Base-by-base conservation (phyloP, 176 grass and related monocot species). In the Musa troglodytarum region DNA sequence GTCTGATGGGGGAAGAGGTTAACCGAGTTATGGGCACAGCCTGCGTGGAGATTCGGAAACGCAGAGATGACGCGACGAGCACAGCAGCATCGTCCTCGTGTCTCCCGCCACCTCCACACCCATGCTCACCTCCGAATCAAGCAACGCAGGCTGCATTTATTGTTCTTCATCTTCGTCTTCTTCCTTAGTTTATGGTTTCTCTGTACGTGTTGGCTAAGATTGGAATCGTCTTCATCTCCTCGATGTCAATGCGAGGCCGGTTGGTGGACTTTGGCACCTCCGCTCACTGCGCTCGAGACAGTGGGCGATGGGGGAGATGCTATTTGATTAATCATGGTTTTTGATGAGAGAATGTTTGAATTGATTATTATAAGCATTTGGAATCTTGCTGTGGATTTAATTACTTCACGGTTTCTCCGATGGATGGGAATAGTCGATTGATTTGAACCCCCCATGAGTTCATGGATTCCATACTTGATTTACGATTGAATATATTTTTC, bases 241-340 rank as follows among this genome's bases (percentile, higher is more conserved):
- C 57, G 34, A 4, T 43, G 34, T 43, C 34, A 43, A 0, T 5
- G 34, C 34, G 34, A 64, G 10, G 10, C 9, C 61, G 8, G 62
- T 11, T 13, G 26, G 65, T 68, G 65, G 65, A 68, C 65, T 68
- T 68, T 65, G 2, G 10, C 62, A 8, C 11, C 63, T 19, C 68
- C 68, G 68, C 10, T 52, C 68, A 70, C 68, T 50, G 68, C 68
- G 68, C 68, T 52, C 68, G 20, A 70, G 68, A 70, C 43, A 70
- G 17, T 50, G 68, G 68, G 50, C 43, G 7, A 19, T 50, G 68
- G 29, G 68, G 13, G 17, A 70, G 20, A n/a, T 17, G 34, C 34
- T 49, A 19, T 70, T 65, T 65, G 11, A 51, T 11, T 70, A 70
- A 50, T 70, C 68, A 51, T 51, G 68, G 17, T 10, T 50, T 70